These are phyloP conservation scores for Flaveria brownii DNA, from an alignment of 129 eudicot species.

Conservation along the genomic window DNA sequence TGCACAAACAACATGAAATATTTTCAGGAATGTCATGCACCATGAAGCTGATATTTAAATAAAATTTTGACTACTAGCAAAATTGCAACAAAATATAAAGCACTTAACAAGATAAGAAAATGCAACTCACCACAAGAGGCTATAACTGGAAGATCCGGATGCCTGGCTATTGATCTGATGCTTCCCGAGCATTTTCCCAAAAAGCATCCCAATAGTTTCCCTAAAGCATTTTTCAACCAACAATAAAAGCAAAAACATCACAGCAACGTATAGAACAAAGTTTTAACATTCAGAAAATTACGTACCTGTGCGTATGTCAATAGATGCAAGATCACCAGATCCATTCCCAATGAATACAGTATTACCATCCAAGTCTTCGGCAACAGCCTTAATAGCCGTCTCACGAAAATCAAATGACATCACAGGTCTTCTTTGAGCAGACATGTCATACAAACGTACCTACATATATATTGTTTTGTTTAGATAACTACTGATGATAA, in stretches of 20 bases:
- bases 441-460: conserved; percentile 93
- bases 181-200: conserved; percentile 97
- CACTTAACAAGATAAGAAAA: neutral
- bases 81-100: conserved; percentile 15
- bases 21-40: neutral
- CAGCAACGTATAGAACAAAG: neutral
- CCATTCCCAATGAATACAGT: conserved; percentile 85
- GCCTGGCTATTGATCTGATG: conserved; percentile 86
- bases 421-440: conserved; percentile 96
- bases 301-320: conserved; percentile 91
- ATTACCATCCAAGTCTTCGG: conserved; percentile 84
- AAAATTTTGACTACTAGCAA: neutral
- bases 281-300: neutral
- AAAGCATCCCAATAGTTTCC: conserved; percentile 86
- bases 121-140: conserved; percentile 88
- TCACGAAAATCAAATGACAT: conserved; percentile 87
- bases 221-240: conserved; percentile 40
- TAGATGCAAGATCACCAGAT: conserved; percentile 92
- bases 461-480: conserved; percentile 25
- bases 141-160: conserved; percentile 80
- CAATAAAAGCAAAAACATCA: conserved; percentile 3
- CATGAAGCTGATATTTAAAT: neutral
- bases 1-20: neutral
- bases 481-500: neutral
- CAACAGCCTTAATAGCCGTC: conserved; percentile 77